Evolutionary conservation across 1,139 yeast genomes (phyloP), one percentile per base, ranked within the genome.

Genomic region (Nakaseomyces uthaithaninus): DNA sequence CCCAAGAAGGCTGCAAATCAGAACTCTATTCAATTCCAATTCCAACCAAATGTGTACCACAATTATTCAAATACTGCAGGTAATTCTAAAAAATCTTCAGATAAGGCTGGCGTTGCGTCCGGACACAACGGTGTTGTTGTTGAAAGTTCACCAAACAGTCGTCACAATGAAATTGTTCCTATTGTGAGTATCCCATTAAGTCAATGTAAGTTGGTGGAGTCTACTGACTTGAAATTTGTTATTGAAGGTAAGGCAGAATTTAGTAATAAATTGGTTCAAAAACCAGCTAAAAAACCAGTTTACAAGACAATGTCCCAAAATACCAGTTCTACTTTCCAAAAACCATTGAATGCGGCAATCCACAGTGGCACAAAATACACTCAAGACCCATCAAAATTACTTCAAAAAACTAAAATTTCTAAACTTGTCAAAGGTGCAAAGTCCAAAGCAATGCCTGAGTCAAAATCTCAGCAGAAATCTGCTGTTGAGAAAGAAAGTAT

Each of bases 141-240:
- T 9, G 28, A 16, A 20, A 28, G 23, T 28, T 17, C 27, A 3
- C 27, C 37, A 10, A 27, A 23, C 11, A 16, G 25, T 27, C 27
- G 23, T 36, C 37, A 36, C 14, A 22, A 35, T 18, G 33, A 35
- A 9, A 42, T 59, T 40, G 46, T 51, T 10, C 75, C 75, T 5
- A 42, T 67, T 2, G 55, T 60, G 45, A 69, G 74, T 20, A 64
- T 68, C 37, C 57, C 65, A 27, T 48, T 71, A 23, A 64, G 66
- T 45, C 68, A 66, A 41, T 60, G 64, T 35, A 55, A 59, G 15
- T 51, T 71, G 47, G 59, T 50, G 44, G 69, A 59, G 45, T 60
- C 43, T 41, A 54, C 50, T 48, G 70, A 59, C 3, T 49, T 41
- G 33, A 63, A 61, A 42, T 64, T 63, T 41, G 49, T 52, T 4